Percentiles rank a stretch among this genome's conserved stretches.
Conservation (phyloP, 768 basidiomycete genomes). For the Mycena capillaripes region DNA sequence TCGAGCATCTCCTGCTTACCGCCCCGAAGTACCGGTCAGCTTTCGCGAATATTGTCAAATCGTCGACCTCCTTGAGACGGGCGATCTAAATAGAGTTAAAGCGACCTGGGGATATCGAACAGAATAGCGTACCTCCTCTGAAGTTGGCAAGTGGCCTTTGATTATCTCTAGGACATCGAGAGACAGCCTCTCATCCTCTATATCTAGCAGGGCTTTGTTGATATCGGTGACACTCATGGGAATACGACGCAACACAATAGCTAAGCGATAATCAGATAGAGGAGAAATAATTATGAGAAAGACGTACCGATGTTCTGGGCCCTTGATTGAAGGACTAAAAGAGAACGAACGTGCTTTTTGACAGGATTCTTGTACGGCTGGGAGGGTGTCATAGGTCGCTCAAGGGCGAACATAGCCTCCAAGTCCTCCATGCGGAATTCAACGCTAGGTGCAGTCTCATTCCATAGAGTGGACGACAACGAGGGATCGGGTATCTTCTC, state of each 20-base stretch:
- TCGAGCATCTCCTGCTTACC: conserved; percentile 53
- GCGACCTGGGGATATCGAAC: background rate
- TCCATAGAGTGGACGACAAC: conserved; percentile 76
- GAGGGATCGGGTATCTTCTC: conserved; percentile 72
- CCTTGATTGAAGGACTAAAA: conserved; percentile 80
- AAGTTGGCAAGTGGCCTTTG: conserved; percentile 79
- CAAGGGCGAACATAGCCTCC: conserved; percentile 78
- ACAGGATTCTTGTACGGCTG: conserved; percentile 53
- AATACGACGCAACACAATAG: conserved; percentile 87
- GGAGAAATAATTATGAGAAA: background rate
- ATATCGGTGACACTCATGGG: conserved; percentile 76
- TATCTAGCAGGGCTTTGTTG: conserved; percentile 74
- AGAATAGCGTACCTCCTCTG: conserved; percentile 73
- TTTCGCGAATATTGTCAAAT: conserved; percentile 81
- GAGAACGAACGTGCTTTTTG: conserved; percentile 69
- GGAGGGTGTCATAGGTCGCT: conserved; percentile 58
- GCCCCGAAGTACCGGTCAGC: conserved; percentile 90
- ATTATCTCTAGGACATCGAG: conserved; percentile 84
- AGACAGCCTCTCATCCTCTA: conserved; percentile 78
- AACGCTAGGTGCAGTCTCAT: conserved; percentile 57
- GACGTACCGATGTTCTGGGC: conserved; percentile 86
- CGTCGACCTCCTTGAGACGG: conserved; percentile 77
- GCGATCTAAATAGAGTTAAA: conserved; percentile 58
- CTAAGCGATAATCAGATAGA: conserved; percentile 51
- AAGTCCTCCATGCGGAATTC: conserved; percentile 77